Evolutionary conservation across 2,329 filamentous ascomycete species (phyloP).

Genomic region (Seiridium unicorne): DNA sequence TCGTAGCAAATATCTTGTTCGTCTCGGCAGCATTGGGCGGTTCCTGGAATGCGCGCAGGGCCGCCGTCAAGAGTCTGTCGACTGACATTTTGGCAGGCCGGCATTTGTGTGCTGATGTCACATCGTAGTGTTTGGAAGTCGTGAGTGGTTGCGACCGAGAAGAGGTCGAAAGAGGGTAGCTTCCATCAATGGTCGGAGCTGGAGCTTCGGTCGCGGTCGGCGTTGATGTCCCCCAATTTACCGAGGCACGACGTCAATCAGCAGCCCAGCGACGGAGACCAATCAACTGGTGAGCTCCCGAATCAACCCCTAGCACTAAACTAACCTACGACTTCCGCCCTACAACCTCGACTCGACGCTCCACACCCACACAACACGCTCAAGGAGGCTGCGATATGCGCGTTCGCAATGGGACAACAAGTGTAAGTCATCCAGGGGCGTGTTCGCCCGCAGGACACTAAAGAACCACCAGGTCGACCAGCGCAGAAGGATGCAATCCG

Average conservation of each 20-base stretch:
- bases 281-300: no score
- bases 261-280: neutral
- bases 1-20: constrained; percentile 62
- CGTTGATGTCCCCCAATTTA: constrained; percentile 12
- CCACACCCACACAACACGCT: neutral
- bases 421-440: neutral
- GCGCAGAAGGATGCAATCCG: neutral
- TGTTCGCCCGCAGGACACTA: neutral
- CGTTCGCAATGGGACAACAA: neutral
- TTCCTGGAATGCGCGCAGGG: constrained; percentile 60
- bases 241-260: constrained; percentile 24
- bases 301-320: no score
- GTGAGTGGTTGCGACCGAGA: neutral
- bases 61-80: constrained; percentile 64
- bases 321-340: constrained; percentile 1
- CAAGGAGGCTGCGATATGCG: neutral
- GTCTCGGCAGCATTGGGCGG: constrained; percentile 48
- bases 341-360: neutral
- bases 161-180: no score
- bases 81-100: constrained; percentile 52
- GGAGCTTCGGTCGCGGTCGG: neutral
- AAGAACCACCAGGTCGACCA: neutral
- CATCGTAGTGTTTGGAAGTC: neutral
- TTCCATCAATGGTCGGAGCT: neutral
- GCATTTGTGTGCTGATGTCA: neutral